A percentile compares a stretch with the other conserved stretches of the same genome.
phyloP scores from a whole-genome alignment of 2,329 filamentous ascomycete species.

The Thermothelomyces thermophilus region DNA sequence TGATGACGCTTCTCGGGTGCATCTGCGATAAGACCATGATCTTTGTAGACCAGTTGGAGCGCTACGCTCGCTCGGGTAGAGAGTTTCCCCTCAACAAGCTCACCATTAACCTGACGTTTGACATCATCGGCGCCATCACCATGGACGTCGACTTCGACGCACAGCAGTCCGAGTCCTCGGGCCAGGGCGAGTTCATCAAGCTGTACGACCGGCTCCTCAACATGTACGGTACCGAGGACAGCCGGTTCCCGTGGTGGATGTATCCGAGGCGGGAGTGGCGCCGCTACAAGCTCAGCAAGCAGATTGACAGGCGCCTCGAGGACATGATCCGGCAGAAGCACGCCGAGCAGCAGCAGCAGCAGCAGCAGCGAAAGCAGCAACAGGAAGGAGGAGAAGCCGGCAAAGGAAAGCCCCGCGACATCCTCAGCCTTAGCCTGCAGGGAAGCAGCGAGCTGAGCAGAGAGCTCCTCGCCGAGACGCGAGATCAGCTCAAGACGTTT shows the following conservation, averaged over 20 bases:
- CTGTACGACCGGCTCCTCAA: conserved; percentile 27
- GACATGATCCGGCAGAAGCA: conserved; percentile 25
- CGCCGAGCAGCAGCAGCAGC: conserved; percentile 11
- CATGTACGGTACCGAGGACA: conserved; percentile 23
- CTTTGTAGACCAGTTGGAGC: conserved; percentile 30
- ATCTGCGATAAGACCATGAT: conserved; percentile 32
- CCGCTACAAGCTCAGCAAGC: conserved; percentile 19
- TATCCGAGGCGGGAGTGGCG: conserved; percentile 14
- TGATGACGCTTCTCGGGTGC: conserved; percentile 32
- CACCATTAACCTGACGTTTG: conserved; percentile 33
- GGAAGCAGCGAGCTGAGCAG: conserved; percentile 26
- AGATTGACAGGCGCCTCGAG: conserved; percentile 25
- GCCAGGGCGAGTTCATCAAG: conserved; percentile 28
- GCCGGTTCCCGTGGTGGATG: conserved; percentile 22
- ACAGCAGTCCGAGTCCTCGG: conserved; percentile 24
- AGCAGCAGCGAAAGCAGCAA: too few species aligned
- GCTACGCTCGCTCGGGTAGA: conserved; percentile 24
- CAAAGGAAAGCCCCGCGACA: conserved; percentile 24
- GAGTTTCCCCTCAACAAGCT: conserved; percentile 29
- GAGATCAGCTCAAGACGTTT: conserved; percentile 35
- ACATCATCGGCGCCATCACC: conserved; percentile 28
- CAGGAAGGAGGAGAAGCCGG: neutral
- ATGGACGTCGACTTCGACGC: conserved; percentile 32
- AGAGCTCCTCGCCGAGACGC: conserved; percentile 27
- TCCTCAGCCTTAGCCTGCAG: conserved; percentile 31